A percentile compares a stretch with the other conserved stretches of the same genome.
These are phyloP conservation scores for Hydnum rufescens DNA, from an alignment of 768 basidiomycete species.

Conservation along the genomic window DNA sequence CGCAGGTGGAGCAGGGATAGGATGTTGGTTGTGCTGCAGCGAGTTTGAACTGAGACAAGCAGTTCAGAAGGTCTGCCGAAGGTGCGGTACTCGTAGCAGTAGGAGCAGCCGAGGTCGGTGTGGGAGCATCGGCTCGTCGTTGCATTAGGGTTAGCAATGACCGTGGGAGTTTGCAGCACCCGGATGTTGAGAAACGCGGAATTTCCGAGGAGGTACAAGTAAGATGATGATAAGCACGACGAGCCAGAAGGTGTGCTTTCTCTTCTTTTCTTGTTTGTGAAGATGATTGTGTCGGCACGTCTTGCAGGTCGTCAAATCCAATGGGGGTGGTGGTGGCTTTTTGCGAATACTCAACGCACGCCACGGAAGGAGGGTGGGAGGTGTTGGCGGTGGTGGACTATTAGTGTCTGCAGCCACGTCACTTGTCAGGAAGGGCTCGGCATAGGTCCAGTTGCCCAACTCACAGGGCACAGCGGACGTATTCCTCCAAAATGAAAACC, in stretches of 20 bases:
- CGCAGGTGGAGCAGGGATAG: constrained; percentile 30
- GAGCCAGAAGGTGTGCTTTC: constrained; percentile 16
- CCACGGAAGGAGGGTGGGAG: constrained; percentile 17
- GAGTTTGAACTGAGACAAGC: constrained; percentile 26
- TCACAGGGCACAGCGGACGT: not conserved
- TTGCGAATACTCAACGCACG: constrained; percentile 24
- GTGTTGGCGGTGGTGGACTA: not conserved
- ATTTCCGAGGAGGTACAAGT: constrained; percentile 26
- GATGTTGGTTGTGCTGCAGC: constrained; percentile 24
- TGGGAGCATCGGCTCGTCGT: constrained; percentile 7
- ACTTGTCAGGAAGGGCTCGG: too few species aligned
- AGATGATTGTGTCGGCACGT: constrained; percentile 13
- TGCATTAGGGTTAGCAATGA: too few species aligned
- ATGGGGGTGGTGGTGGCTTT: constrained; percentile 14
- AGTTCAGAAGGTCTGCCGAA: constrained; percentile 25
- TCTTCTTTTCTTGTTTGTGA: constrained; percentile 12
- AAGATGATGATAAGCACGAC: constrained; percentile 22
- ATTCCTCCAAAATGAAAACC: not conserved
- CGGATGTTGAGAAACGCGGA: constrained; percentile 22
- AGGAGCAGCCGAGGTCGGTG: constrained; percentile 10
- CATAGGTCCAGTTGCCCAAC: too few species aligned
- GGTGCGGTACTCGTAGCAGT: constrained; percentile 17
- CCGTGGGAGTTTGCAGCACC: constrained; percentile 11
- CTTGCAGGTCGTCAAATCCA: too few species aligned
- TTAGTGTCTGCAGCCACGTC: too few species aligned